Evolutionary conservation across 1,284 basidiomycete genomes (phyloP).

Genomic region (Dichomitus squalens): DNA sequence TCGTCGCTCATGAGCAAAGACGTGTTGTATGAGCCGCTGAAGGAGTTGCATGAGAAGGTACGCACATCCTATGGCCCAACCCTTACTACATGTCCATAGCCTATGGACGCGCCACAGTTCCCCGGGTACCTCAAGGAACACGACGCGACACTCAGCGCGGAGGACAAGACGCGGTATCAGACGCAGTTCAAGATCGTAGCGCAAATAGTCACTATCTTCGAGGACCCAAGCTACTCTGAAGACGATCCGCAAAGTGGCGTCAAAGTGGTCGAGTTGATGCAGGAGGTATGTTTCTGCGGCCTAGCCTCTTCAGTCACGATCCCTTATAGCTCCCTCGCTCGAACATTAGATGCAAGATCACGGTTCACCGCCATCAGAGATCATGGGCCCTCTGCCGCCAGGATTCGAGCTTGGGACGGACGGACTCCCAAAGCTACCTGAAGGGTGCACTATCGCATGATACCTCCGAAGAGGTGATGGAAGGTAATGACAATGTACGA

Average conservation of each 20-base stretch:
- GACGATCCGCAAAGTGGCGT: conserved; percentile 55
- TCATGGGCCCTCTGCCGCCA: conserved; percentile 91
- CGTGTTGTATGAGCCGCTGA: conserved; percentile 89
- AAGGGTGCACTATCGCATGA: conserved; percentile 49
- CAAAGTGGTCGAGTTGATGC: conserved; percentile 73
- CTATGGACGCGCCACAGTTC: conserved; percentile 54
- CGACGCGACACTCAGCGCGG: conserved; percentile 49
- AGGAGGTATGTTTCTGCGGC: conserved; percentile 55
- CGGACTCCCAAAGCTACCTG: conserved; percentile 56
- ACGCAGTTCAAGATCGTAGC: conserved; percentile 68
- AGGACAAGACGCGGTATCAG: conserved; percentile 72
- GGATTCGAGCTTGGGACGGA: conserved; percentile 65
- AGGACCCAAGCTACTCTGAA: conserved; percentile 67
- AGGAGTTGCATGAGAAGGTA: conserved; percentile 87
- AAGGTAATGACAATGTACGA: neutral
- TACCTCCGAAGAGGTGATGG: neutral
- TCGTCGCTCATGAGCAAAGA: conserved; percentile 93
- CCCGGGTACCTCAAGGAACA: conserved; percentile 74
- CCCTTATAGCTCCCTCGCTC: neutral
- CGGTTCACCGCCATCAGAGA: conserved; percentile 87
- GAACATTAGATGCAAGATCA: conserved; percentile 75
- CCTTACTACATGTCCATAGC: neutral
- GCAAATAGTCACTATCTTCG: conserved; percentile 77
- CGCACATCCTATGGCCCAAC: conserved; percentile 8
- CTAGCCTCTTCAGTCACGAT: neutral